Evolutionary conservation across 164 flowering plant species (phyloP), one percentile per base, ranked within the genome.

Genomic region (Echeveria elegans): DNA sequence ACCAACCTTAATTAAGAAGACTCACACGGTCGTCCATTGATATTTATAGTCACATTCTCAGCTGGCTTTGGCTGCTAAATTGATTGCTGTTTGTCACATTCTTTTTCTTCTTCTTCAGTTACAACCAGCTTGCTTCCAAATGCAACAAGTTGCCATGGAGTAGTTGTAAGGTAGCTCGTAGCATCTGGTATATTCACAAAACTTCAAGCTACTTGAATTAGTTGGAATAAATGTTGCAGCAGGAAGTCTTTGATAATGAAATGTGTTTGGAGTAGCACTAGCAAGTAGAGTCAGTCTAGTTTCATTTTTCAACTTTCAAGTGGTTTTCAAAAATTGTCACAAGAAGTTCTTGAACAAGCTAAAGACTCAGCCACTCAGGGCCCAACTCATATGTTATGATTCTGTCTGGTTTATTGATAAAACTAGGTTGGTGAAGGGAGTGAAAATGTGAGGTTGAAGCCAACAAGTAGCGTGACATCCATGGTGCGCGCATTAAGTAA

Each of bases 401-500:
- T 52, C 23, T 28, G 58, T 8, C 2, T 52, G 11, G 2, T 21
- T 21, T 43, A 45, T 23, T 43, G 68, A 29, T 19, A 32, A 36
- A 34, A 32, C 43, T 6, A 34, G 23, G 24, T 34, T 38, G 11
- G 21, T n/a, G 8, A 6, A 50, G 45, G 30, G 12, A 52, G 11
- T 11, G 34, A 37, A n/a, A 48, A 50, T 30, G 36, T 2, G 18
- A 32, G 23, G 30, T 16, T 77, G 69, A 82, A 48, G 75, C 18
- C 61, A 75, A 74, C 68, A 87, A 73, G 83, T 69, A 85, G 36
- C 72, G 78, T n/a, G 74, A 65, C 96, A 90, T 88, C 97, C 96
- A 93, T 11, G 96, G 70, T 30, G 73, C 69, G 82, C n/a, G n/a
- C n/a, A n/a, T n/a, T n/a, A n/a, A n/a, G n/a, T n/a, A n/a, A n/a